Conservation (phyloP, 345 rosid species). For the Noccaea bulbosa region DNA sequence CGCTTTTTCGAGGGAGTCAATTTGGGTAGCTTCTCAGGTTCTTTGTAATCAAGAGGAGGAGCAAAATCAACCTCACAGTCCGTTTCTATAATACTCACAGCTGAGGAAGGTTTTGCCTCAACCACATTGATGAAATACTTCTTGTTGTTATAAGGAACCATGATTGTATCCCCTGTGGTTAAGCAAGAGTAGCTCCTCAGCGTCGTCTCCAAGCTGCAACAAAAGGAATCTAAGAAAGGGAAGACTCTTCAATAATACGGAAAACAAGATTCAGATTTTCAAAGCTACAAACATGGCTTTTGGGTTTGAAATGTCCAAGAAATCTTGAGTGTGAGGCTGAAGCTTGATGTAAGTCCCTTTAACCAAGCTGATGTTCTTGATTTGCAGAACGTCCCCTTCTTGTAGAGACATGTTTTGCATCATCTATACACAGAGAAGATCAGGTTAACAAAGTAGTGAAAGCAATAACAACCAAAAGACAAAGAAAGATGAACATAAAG, state of each 20-base stretch:
- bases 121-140: constrained; percentile 62
- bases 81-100: constrained; percentile 71
- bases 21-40: constrained; percentile 53
- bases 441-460: background rate
- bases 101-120: constrained; percentile 65
- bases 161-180: constrained; percentile 64
- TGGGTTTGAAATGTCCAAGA: constrained; percentile 70
- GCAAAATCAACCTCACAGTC: constrained; percentile 80
- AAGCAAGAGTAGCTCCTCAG: constrained; percentile 75
- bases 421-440: constrained; percentile 48
- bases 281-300: constrained; percentile 64
- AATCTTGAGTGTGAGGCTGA: constrained; percentile 68
- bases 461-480: background rate
- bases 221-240: background rate
- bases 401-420: constrained; percentile 71
- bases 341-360: constrained; percentile 69
- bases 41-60: constrained; percentile 70
- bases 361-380: constrained; percentile 53
- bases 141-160: constrained; percentile 73
- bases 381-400: constrained; percentile 62
- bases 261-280: background rate
- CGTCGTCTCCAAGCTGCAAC: constrained; percentile 70
- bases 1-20: constrained; percentile 41
- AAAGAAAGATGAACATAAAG: background rate
- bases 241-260: background rate